phyloP scores from a whole-genome alignment of 2,329 filamentous ascomycete species.

The Exophiala alcalophila region DNA sequence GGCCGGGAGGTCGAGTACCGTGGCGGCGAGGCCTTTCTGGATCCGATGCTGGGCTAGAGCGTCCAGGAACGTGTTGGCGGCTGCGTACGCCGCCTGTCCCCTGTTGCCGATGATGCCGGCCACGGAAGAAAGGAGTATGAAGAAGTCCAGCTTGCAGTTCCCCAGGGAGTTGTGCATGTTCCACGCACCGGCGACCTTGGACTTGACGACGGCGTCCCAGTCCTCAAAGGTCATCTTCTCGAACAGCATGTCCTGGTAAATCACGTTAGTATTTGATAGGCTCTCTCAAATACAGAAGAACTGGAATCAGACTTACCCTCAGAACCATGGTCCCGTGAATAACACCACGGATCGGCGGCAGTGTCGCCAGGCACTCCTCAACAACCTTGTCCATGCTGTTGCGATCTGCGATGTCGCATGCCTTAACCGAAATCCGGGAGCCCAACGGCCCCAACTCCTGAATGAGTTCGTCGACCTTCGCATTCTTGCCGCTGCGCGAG shows the following conservation, averaged over 20 bases:
- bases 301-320: conserved; percentile 30
- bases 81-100: conserved; percentile 39
- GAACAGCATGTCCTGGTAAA: conserved; percentile 25
- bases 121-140: conserved; percentile 43
- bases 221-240: conserved; percentile 36
- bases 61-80: conserved; percentile 38
- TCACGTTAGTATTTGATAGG: no score
- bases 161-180: conserved; percentile 32
- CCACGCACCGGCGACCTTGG: conserved; percentile 37
- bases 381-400: conserved; percentile 16
- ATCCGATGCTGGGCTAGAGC: conserved; percentile 33
- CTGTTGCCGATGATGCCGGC: conserved; percentile 36
- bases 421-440: conserved; percentile 19
- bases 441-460: conserved; percentile 23
- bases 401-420: conserved; percentile 32
- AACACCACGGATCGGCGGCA: conserved; percentile 43
- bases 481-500: conserved; percentile 33
- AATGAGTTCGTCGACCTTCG: conserved; percentile 1
- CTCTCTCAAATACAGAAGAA: no score
- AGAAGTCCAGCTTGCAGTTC: conserved; percentile 44
- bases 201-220: conserved; percentile 33
- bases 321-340: conserved; percentile 49
- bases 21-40: conserved; percentile 23
- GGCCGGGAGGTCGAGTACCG: conserved; percentile 28
- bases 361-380: conserved; percentile 22